These are phyloP conservation scores for Henningerozyma blattae DNA, from an alignment of 805 yeast species.

Conservation along the genomic window DNA sequence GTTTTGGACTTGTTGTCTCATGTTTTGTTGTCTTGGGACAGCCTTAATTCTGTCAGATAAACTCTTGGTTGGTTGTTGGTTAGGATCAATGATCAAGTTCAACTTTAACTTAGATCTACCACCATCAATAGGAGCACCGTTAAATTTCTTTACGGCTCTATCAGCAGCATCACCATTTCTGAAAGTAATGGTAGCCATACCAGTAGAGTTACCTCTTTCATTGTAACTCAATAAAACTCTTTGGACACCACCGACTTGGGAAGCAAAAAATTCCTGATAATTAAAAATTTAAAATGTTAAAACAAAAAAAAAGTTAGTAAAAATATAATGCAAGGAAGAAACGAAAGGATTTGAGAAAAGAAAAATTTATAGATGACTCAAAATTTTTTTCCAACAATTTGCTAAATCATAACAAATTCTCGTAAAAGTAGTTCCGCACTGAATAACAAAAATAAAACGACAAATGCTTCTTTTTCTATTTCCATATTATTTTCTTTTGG, in stretches of 20 bases:
- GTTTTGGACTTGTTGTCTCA: conserved; percentile 10
- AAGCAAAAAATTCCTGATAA: conserved; percentile 85
- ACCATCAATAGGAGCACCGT: conserved; percentile 88
- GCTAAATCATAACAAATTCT: too few relatives aligned
- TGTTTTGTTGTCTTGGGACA: conserved; percentile 10
- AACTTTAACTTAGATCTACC: conserved; percentile 66
- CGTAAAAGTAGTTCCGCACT: too few relatives aligned
- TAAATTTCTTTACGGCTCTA: conserved; percentile 70
- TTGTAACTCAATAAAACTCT: conserved; percentile 66
- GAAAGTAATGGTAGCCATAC: conserved; percentile 82
- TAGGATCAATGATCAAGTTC: conserved; percentile 80
- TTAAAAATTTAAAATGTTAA: conserved; percentile 1
- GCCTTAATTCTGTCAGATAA: conserved; percentile 63
- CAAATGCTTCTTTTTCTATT: too few relatives aligned
- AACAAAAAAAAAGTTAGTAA: not conserved
- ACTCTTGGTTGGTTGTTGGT: conserved; percentile 39
- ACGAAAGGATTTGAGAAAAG: too few relatives aligned
- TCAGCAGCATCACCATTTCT: conserved; percentile 56
- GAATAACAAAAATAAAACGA: too few relatives aligned
- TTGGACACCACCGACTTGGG: conserved; percentile 77
- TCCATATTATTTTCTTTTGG: too few relatives aligned
- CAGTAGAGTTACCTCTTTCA: conserved; percentile 81
- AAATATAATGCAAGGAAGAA: too few relatives aligned
- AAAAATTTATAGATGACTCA: too few relatives aligned
- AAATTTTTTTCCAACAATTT: too few relatives aligned